phyloP scores from a whole-genome alignment of 116 monocot genomes.

The Cymodocea nodosa region DNA sequence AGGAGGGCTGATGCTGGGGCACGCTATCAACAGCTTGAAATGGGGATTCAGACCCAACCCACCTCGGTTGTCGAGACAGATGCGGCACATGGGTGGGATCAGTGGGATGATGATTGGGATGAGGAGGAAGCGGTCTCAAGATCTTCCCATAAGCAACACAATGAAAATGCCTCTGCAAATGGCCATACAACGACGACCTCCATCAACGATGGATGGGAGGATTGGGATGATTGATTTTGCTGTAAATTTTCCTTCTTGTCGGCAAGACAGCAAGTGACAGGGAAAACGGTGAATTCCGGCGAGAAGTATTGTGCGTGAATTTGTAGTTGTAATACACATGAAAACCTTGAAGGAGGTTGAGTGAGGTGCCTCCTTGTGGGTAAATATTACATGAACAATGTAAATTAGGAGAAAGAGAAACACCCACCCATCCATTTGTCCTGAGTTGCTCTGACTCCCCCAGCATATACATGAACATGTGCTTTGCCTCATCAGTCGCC shows the following conservation, averaged over 20 bases:
- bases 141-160: conserved; percentile 12
- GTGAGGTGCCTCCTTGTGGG: too few species aligned
- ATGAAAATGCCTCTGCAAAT: conserved; percentile 23
- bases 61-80: conserved; percentile 9
- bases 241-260: not conserved
- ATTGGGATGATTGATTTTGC: conserved; percentile 69
- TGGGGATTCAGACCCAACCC: conserved; percentile 28
- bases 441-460: too few species aligned
- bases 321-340: too few species aligned
- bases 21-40: conserved; percentile 71
- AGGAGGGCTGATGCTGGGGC: conserved; percentile 26
- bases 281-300: too few species aligned
- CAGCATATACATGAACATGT: too few species aligned
- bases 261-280: too few species aligned
- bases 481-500: too few species aligned
- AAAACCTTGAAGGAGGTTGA: too few species aligned
- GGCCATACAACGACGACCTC: conserved; percentile 31
- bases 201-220: conserved; percentile 65
- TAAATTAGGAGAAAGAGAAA: too few species aligned
- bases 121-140: conserved; percentile 49
- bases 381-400: too few species aligned
- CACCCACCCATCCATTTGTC: too few species aligned
- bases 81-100: conserved; percentile 53
- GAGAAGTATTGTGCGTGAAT: too few species aligned
- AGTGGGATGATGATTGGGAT: conserved; percentile 82